Base-by-base conservation (phyloP, 2,329 filamentous ascomycete genomes). In the Tolypocladium paradoxum region DNA sequence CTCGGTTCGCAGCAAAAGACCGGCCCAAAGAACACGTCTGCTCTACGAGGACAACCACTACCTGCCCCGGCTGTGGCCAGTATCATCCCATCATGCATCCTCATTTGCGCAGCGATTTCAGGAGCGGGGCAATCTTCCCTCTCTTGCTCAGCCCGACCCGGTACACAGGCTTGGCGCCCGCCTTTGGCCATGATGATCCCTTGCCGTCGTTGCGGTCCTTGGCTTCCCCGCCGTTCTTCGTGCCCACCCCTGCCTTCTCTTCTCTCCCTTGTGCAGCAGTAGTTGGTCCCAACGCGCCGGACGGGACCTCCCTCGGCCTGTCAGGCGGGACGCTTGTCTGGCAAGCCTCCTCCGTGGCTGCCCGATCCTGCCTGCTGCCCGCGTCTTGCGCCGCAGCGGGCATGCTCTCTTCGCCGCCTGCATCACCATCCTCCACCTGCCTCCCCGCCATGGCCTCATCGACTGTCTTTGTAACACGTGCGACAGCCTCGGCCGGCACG, bases 101-200 rank as follows among this genome's bases (percentile, higher is more conserved):
- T 61, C 56, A 65, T 60, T 77, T 78, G 53, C 69, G 72, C 51
- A 79, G 57, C 24, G 69, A 70, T 63, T 79, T 79, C 29, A 80
- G 65, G 51, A 80, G 61, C 31, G 77, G 76, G 36, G 76, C 74
- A 55, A 80, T 78, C 54, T 73, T 69, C 20, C 71, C 71, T 59
- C 64, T 69, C 62, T 72, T 78, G 65, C 76, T 79, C 57, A 79
- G 62, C 3, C 77, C 77, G 52, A 80, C 76, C 18, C 77, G 70
- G 56, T 75, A 77, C 18, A 71, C 57, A 18, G 74, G 74, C 55
- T 54, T 60, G 31, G 16, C 47, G 52, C 51, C 24, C 46, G 54
- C 29, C 40, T 56, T 55, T 49, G 20, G 22, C 37, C 36, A 20
- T 8, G 48, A 35, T 27, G 31, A 33, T 9, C 18, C 27, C 14